A percentile compares a stretch with the other conserved stretches of the same genome.
These are phyloP conservation scores for Juglanconis sp. DNA, from an alignment of 2,329 filamentous ascomycete genomes.

Conservation along the genomic window DNA sequence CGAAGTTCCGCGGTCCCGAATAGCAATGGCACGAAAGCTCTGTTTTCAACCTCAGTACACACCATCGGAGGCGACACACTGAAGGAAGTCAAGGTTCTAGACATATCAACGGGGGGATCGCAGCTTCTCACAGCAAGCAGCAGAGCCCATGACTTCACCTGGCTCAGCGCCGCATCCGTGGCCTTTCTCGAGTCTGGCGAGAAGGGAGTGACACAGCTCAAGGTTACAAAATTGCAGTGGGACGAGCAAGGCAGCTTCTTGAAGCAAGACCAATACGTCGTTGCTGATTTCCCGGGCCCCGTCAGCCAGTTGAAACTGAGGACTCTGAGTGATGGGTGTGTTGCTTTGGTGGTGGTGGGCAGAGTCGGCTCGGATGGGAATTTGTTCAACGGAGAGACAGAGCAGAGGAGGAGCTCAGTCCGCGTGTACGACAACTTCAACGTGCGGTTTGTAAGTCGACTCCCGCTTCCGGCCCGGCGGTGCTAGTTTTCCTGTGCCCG, in stretches of 20 bases:
- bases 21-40: slow-evolving; percentile 32
- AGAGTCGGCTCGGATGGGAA: slow-evolving; percentile 28
- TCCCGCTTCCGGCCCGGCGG: neutral
- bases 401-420: slow-evolving; percentile 25
- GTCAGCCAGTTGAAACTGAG: slow-evolving; percentile 33
- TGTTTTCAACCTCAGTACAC: slow-evolving; percentile 35
- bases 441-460: slow-evolving; percentile 30
- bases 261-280: slow-evolving; percentile 23
- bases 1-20: slow-evolving; percentile 32
- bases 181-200: slow-evolving; percentile 30
- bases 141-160: slow-evolving; percentile 31
- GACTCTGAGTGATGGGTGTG: slow-evolving; percentile 29
- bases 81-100: slow-evolving; percentile 32
- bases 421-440: slow-evolving; percentile 33
- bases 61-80: slow-evolving; percentile 29
- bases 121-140: slow-evolving; percentile 25
- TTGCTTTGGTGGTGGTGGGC: slow-evolving; percentile 35
- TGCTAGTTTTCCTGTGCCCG: neutral
- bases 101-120: slow-evolving; percentile 29
- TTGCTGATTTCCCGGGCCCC: slow-evolving; percentile 30
- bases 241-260: slow-evolving; percentile 15
- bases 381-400: slow-evolving; percentile 31
- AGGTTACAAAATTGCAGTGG: slow-evolving; percentile 22
- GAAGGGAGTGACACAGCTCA: slow-evolving; percentile 30
- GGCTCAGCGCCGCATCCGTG: slow-evolving; percentile 34